phyloP scores from a whole-genome alignment of 306 rosid genomes.

The Pueraria montana region DNA sequence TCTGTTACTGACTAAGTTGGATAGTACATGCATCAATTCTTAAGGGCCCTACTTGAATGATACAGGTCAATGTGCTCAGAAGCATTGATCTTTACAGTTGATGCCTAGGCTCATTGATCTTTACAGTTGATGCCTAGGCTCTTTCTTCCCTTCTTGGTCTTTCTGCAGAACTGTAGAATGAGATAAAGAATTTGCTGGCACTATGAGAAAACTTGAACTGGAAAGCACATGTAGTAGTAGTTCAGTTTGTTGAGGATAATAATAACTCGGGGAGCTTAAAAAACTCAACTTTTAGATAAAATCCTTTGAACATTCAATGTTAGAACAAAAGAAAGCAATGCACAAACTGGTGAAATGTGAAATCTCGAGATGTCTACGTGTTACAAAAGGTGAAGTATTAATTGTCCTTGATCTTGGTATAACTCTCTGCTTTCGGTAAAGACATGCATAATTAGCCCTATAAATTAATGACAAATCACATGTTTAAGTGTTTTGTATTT shows the following conservation, averaged over 20 bases:
- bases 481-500: slow-evolving; percentile 53
- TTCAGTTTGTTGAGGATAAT: slow-evolving; percentile 37
- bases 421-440: slow-evolving; percentile 29
- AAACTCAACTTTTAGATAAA: slow-evolving; percentile 30
- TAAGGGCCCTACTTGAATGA: slow-evolving; percentile 50
- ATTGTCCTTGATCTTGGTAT: slow-evolving; percentile 23
- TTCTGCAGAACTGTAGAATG: slow-evolving; percentile 38
- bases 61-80: slow-evolving; percentile 49
- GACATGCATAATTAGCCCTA: slow-evolving; percentile 40
- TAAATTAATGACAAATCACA: slow-evolving; percentile 60
- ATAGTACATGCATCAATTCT: slow-evolving; percentile 52
- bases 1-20: slow-evolving; percentile 56
- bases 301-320: slow-evolving; percentile 10
- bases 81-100: slow-evolving; percentile 40
- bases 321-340: slow-evolving; percentile 27
- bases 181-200: slow-evolving; percentile 41
- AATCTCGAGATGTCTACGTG: slow-evolving; percentile 16
- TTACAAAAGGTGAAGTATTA: slow-evolving; percentile 22
- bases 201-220: slow-evolving; percentile 40
- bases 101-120: slow-evolving; percentile 39
- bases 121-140: slow-evolving; percentile 31
- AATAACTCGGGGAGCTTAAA: slow-evolving; percentile 25
- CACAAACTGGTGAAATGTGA: slow-evolving; percentile 13
- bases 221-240: slow-evolving; percentile 7
- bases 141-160: slow-evolving; percentile 45